Evolutionary conservation across 192 early-diverging fungal species (phyloP), one percentile per base, ranked within the genome.

Genomic region (Linnemannia elongata): DNA sequence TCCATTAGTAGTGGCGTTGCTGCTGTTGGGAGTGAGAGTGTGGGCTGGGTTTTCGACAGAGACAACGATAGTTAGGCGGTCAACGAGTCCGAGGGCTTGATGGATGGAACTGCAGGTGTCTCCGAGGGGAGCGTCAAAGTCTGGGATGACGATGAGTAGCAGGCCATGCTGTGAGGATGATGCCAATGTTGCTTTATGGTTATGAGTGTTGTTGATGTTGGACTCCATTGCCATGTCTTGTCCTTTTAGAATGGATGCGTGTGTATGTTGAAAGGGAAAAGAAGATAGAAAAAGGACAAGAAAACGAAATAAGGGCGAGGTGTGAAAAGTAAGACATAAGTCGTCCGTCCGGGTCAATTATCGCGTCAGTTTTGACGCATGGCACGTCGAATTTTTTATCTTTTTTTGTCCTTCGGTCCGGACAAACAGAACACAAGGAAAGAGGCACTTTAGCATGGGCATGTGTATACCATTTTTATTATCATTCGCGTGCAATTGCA

Each of bases 61-160:
- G 45, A 86, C 45, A 47, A 74, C 84, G 30, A 86, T 77, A 20
- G 84, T 86, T 4, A 86, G 39, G 35, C 84, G 74, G 47, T 81
- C 69, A 57, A 80, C 74, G 6, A 81, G 57, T 15, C 54, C 68
- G 38, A 86, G 70, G 5, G 84, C 70, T 27, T 69, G 78, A 52
- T 78, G 54, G 72, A 86, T 80, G 79, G 84, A 66, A 69, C 77
- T 79, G 69, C 76, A 86, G 30, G 79, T 76, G n/a, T 86, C 84
- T 22, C 69, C 75, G n/a, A 86, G 69, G 2, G 78, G 69, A 4
- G 72, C 78, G 36, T 86, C 79, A 30, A 76, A 76, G 44, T 74
- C 49, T 4, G 78, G 66, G 57, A 86, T 80, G 57, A 35, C 30
- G 35, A 80, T 60, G 22, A 86, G 57, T 24, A 86, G 15, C 70